Evolutionary conservation across 2,329 filamentous ascomycete genomes (phyloP), one percentile per base, ranked within the genome.

Genomic region (Raffaelea ambrosiae): DNA sequence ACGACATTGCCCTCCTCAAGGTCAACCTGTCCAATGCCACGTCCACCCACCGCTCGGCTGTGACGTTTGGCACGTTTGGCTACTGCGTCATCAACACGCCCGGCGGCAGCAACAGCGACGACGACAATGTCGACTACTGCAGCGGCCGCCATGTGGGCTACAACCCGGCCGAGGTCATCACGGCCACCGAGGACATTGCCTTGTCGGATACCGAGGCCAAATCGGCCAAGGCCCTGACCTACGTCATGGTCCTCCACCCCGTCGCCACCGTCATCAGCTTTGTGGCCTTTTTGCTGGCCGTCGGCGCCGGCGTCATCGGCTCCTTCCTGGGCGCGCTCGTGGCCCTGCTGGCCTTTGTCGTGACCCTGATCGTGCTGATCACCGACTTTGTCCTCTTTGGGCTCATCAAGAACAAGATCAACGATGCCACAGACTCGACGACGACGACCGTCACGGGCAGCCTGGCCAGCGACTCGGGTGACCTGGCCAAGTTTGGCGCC

Each of bases 201-300:
- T 29, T 13, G 7, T 29, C 13, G n/a, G 65, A 68, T 49, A 64
- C 70, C 19, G 62, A 64, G 49, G 61, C 66, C 22, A 40, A 46
- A 44, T 31, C 48, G 23, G 23, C 46, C 26, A 69, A 69, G 53
- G 65, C 62, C 23, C 67, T 83, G 38, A 81, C 79, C 39, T 66
- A 68, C 53, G 74, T 76, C 52, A 77, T 83, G 76, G 63, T 83
- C 46, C 69, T 84, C 50, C 79, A 83, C 65, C 77, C 80, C 23
- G 65, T 83, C 56, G 76, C 71, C n/a, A 69, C 71, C 51, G 77
- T 66, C 48, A 60, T 82, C 3, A 66, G 71, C 55, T 81, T 82
- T 64, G 65, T 81, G 52, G 74, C 77, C 50, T 81, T 81, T 63
- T 57, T 79, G 42, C 64, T 80, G 43, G 72, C 72, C 41, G 57